Evolutionary conservation across 2,329 filamentous ascomycete species (phyloP).

Genomic region (Sphaerulina populicola): DNA sequence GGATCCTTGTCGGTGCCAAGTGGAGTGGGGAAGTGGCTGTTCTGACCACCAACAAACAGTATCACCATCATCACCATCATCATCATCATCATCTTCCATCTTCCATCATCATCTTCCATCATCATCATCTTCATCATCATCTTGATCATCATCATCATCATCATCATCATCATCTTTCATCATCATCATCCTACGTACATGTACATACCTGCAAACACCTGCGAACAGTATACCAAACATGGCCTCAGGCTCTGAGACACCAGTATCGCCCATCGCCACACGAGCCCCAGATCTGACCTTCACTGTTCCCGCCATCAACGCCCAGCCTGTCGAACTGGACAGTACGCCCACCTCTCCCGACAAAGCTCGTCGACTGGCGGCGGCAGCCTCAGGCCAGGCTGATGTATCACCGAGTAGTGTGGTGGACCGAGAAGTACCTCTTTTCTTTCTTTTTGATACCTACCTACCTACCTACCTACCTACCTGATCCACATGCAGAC

Average conservation of each 20-base stretch:
- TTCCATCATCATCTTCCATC: not conserved
- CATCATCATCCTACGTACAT: too few species aligned
- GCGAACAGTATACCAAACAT: slow-evolving; percentile 2
- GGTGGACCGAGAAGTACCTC: slow-evolving; percentile 22
- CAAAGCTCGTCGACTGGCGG: slow-evolving; percentile 17
- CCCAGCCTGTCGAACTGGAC: slow-evolving; percentile 40
- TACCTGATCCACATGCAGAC: too few species aligned
- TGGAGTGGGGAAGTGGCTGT: too few species aligned
- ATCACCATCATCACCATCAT: too few species aligned
- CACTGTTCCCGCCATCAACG: slow-evolving; percentile 37
- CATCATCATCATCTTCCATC: not conserved
- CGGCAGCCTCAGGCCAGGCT: slow-evolving; percentile 17
- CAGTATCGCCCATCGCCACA: slow-evolving; percentile 25
- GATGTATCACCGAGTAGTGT: slow-evolving; percentile 16
- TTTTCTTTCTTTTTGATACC: not conserved
- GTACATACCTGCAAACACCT: too few species aligned
- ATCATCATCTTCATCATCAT: too few species aligned
- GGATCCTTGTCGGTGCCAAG: too few species aligned
- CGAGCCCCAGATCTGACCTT: slow-evolving; percentile 32
- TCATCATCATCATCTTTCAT: too few species aligned
- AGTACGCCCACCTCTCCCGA: slow-evolving; percentile 30
- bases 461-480: too few species aligned
- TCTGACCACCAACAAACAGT: too few species aligned
- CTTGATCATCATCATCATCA: too few species aligned
- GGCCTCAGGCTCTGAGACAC: slow-evolving; percentile 13